These are phyloP conservation scores for Penicillium roqueforti DNA, from an alignment of 495 filamentous ascomycete genomes.

Conservation along the genomic window DNA sequence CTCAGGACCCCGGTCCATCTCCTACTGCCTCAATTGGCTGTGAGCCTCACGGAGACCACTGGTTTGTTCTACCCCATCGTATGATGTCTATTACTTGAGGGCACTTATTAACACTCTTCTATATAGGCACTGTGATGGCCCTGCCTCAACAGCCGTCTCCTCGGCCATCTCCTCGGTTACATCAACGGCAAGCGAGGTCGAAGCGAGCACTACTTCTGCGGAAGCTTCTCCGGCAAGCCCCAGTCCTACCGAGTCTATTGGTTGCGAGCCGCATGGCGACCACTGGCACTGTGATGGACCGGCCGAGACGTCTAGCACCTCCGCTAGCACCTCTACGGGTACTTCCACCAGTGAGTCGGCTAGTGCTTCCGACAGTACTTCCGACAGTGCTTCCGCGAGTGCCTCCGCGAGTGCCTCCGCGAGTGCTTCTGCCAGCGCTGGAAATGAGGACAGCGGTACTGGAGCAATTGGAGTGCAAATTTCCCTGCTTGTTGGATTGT, in stretches of 20 bases:
- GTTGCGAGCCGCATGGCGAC: slow-evolving; percentile 28
- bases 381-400: no score
- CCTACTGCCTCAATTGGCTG: slow-evolving; percentile 31
- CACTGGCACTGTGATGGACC: slow-evolving; percentile 31
- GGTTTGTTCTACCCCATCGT: slow-evolving; percentile 15
- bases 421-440: neutral
- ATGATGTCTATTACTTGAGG: neutral
- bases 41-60: slow-evolving; percentile 32
- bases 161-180: slow-evolving; percentile 5
- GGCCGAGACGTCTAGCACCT: slow-evolving; percentile 8
- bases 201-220: neutral
- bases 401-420: neutral
- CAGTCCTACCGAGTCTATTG: slow-evolving; percentile 25
- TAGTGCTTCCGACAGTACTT: no score
- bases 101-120: neutral
- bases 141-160: slow-evolving; percentile 14
- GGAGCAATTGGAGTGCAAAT: neutral
- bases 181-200: neutral
- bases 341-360: no score
- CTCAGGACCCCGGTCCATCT: slow-evolving; percentile 22
- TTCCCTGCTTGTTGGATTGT: slow-evolving; percentile 1
- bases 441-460: neutral
- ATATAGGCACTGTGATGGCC: slow-evolving; percentile 13
- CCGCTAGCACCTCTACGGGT: neutral
- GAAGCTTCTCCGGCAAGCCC: slow-evolving; percentile 11